Conservation (phyloP, 2,329 filamentous ascomycete genomes). For the Xylogone sp. region DNA sequence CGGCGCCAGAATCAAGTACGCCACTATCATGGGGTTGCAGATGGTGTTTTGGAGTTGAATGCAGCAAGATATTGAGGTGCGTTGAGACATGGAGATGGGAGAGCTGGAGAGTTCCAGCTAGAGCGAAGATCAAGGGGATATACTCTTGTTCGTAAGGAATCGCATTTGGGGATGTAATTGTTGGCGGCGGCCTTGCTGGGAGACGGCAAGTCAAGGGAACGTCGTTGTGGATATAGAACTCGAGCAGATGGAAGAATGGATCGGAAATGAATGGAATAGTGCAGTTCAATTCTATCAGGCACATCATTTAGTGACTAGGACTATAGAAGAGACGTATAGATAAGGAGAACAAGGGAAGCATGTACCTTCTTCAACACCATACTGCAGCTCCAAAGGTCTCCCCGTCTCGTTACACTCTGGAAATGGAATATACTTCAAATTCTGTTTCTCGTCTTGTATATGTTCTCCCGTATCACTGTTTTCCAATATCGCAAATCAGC, state of each 20-base stretch:
- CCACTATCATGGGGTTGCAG: constrained; percentile 64
- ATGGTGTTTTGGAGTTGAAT: constrained; percentile 58
- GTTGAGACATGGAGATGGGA: constrained; percentile 90
- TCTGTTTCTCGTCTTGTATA: constrained; percentile 74
- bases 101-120: constrained; percentile 83
- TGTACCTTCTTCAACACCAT: constrained; percentile 62
- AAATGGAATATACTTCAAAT: constrained; percentile 91
- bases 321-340: too few relatives aligned
- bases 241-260: constrained; percentile 81
- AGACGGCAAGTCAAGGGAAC: constrained; percentile 89
- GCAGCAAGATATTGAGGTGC: constrained; percentile 84
- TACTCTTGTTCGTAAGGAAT: constrained; percentile 52
- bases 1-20: constrained; percentile 80
- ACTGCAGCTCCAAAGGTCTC: constrained; percentile 77
- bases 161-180: constrained; percentile 38
- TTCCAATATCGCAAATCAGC: not conserved
- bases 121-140: constrained; percentile 81
- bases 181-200: constrained; percentile 65
- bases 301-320: too few relatives aligned
- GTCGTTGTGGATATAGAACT: constrained; percentile 98
- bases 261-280: constrained; percentile 75
- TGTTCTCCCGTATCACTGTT: constrained; percentile 82
- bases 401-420: constrained; percentile 85
- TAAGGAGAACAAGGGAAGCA: too few relatives aligned
- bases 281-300: constrained; percentile 68